Conservation (phyloP, 179 eudicot species). For the Camellia oleifera region DNA sequence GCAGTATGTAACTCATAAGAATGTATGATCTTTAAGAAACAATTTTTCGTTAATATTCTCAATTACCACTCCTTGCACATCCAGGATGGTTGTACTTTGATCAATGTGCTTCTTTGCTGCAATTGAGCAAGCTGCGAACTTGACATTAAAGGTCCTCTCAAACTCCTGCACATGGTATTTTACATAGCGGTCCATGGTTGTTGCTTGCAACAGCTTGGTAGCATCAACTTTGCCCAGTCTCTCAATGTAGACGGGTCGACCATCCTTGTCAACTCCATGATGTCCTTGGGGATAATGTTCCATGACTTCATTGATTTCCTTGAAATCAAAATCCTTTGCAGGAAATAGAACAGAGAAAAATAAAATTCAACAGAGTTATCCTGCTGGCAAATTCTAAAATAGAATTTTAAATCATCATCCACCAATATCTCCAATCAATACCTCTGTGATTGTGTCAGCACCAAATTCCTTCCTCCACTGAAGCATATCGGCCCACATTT, state of each 20-base stretch:
- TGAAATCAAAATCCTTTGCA: constrained; percentile 64
- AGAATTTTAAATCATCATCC: constrained; percentile 2
- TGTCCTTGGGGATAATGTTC: constrained; percentile 87
- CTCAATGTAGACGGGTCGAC: constrained; percentile 85
- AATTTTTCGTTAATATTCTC: constrained; percentile 13
- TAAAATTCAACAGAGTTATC: background rate
- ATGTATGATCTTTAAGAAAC: background rate
- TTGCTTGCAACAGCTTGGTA: constrained; percentile 68
- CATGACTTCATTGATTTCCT: constrained; percentile 57
- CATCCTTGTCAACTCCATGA: constrained; percentile 84
- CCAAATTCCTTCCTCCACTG: constrained; percentile 83
- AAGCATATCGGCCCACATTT: constrained; percentile 94
- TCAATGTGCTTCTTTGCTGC: constrained; percentile 79
- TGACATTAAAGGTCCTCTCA: constrained; percentile 63
- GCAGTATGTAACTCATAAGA: background rate
- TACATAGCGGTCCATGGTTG: constrained; percentile 68
- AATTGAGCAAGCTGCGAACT: constrained; percentile 83
- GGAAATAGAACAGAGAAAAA: background rate
- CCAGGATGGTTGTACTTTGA: constrained; percentile 87
- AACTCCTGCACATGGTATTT: constrained; percentile 82
- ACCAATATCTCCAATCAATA: constrained; percentile 19
- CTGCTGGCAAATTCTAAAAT: background rate
- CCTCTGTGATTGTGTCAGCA: constrained; percentile 78
- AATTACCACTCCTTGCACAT: constrained; percentile 95
- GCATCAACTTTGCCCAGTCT: constrained; percentile 79